These are phyloP conservation scores for Mycena sanguinolenta DNA, from an alignment of 768 basidiomycete species.

Conservation along the genomic window DNA sequence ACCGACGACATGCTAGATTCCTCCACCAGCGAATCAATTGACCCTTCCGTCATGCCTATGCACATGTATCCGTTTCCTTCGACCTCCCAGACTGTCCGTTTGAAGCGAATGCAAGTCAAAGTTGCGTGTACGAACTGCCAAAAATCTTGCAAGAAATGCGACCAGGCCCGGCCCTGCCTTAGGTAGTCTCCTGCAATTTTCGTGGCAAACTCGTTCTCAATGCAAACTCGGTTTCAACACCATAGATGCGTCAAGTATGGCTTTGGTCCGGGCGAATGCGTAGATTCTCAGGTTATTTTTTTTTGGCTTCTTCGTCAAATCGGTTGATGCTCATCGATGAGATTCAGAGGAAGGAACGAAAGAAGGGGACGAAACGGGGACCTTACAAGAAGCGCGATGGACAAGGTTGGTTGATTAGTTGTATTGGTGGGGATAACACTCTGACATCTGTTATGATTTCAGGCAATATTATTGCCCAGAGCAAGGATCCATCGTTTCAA, in stretches of 20 bases:
- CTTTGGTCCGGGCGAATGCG: slow-evolving; percentile 80
- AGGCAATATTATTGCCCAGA: slow-evolving; percentile 8
- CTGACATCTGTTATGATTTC: neutral
- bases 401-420: slow-evolving; percentile 54
- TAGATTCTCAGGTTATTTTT: slow-evolving; percentile 71
- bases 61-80: slow-evolving; percentile 80
- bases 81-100: slow-evolving; percentile 3
- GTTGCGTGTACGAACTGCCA: slow-evolving; percentile 93
- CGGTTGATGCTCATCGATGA: slow-evolving; percentile 45
- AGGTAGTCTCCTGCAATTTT: too few species aligned
- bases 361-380: slow-evolving; percentile 73
- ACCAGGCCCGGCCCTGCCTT: slow-evolving; percentile 92
- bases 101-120: slow-evolving; percentile 89
- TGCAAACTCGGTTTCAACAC: too few species aligned
- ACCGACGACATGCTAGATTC: slow-evolving; percentile 51
- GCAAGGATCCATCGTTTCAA: neutral
- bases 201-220: too few species aligned
- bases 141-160: slow-evolving; percentile 91
- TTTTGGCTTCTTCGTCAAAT: slow-evolving; percentile 5
- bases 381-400: slow-evolving; percentile 80
- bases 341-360: slow-evolving; percentile 69
- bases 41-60: slow-evolving; percentile 65
- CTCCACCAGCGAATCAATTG: slow-evolving; percentile 49
- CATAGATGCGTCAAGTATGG: slow-evolving; percentile 88
- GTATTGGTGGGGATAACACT: neutral